Base-by-base conservation (phyloP, 2,329 filamentous ascomycete genomes). In the Phialemoniopsis sp. region DNA sequence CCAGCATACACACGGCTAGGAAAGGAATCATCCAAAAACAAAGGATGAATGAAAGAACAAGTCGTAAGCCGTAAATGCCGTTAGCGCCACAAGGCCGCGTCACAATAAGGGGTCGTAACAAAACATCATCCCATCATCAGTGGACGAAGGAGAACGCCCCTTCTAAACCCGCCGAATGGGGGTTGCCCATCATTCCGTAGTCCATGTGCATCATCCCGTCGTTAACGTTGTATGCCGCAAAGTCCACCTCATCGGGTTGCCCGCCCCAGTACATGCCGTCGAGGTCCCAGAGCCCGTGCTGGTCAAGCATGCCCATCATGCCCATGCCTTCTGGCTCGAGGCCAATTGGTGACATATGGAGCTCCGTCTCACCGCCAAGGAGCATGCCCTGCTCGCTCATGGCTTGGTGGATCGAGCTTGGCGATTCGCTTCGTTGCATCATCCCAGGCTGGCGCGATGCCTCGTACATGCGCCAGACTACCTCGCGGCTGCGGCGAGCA, bases 391-490 rank as follows among this genome's bases (percentile, higher is more conserved):
- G 62, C 30, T 63, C 59, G 14, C 59, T 58, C 36, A 62, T 55
- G 34, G 54, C 50, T 41, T 53, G 55, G 40, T 55, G 53, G 45
- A 55, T 52, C 32, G 55, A 56, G 39, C 51, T 56, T 34, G 46
- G 49, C 39, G 46, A 43, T 34, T 43, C 36, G 48, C 63, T 63
- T 18, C 35, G 12, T 33, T 26, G 43, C 39, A 46, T 35, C 13
- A 44, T 28, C 3, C 39, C 39, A 9, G 62, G 60, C 47, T 67
- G 59, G 21, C 63, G 56, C 38, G 63, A 65, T 12, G 78, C 78
- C 49, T 83, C 79, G 52, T 82, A 80, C 62, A 85, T 79, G 47
- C 76, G 71, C 49, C 68, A 72, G 17, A 85, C 72, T 4, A 82
- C 80, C 56, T 84, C 80, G 33, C 79, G 66, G 38, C 77, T 81